phyloP scores from a whole-genome alignment of 1,284 basidiomycete genomes.

The Flammula alnicola region DNA sequence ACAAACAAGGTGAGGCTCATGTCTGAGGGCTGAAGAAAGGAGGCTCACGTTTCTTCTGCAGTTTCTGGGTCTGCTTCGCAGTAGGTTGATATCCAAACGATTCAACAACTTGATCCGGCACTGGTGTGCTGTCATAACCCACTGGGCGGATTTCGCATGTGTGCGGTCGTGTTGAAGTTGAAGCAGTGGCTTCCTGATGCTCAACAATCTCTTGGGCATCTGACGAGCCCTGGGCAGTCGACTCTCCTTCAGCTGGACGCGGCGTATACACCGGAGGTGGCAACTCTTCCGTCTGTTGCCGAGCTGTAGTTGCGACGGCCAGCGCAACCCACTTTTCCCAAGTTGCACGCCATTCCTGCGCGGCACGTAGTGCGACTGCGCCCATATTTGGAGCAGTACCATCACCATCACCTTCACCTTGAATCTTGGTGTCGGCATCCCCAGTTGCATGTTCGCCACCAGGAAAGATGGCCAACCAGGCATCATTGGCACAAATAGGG shows the following conservation, averaged over 20 bases:
- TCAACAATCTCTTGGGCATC: constrained; percentile 11
- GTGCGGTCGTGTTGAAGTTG: constrained; percentile 27
- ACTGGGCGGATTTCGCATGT: constrained; percentile 41
- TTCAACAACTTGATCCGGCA: constrained; percentile 69
- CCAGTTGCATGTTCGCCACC: constrained; percentile 46
- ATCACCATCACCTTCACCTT: constrained; percentile 36
- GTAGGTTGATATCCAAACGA: constrained; percentile 66
- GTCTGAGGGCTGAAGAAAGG: not conserved
- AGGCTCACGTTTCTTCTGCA: constrained; percentile 74
- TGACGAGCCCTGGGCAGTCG: constrained; percentile 6
- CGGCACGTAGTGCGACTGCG: constrained; percentile 47
- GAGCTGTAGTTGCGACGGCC: constrained; percentile 49
- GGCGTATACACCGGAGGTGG: constrained; percentile 77
- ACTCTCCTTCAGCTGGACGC: constrained; percentile 41
- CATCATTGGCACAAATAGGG: constrained; percentile 75
- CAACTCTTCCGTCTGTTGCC: constrained; percentile 52
- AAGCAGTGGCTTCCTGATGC: constrained; percentile 6
- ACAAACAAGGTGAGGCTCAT: constrained; percentile 1
- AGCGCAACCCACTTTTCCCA: constrained; percentile 79
- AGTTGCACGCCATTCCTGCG: constrained; percentile 64
- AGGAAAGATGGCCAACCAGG: constrained; percentile 69
- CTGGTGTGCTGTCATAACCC: constrained; percentile 53
- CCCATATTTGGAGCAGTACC: constrained; percentile 41
- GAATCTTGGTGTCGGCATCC: constrained; percentile 25
- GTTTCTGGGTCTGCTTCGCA: constrained; percentile 53